A percentile compares a stretch with the other conserved stretches of the same genome.
Evolutionary conservation across 805 yeast genomes (phyloP).

Genomic region (Kregervanrija pseudodelftensis): DNA sequence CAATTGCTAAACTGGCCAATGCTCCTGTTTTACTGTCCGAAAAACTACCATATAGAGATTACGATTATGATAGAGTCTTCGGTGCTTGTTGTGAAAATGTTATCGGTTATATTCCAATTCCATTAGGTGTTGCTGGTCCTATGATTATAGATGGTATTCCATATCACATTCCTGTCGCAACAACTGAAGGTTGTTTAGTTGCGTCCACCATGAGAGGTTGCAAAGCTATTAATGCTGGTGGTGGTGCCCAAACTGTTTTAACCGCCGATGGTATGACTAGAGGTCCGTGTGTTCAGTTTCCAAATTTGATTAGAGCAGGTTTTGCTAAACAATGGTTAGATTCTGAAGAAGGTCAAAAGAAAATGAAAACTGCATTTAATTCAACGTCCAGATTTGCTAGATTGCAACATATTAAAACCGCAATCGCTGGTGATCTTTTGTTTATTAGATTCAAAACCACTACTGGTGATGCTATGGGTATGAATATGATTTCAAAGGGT

Average conservation of each 20-base stretch:
- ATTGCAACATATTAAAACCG: conserved; percentile 82
- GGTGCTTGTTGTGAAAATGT: conserved; percentile 99
- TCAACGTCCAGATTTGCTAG: conserved; percentile 97
- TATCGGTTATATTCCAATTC: conserved; percentile 92
- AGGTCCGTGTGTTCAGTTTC: conserved; percentile 95
- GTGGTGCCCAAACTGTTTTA: conserved; percentile 88
- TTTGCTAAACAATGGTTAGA: conserved; percentile 94
- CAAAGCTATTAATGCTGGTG: conserved; percentile 95
- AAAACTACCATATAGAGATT: conserved; percentile 70
- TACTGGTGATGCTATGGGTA: conserved; percentile 99
- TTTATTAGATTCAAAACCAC: conserved; percentile 95
- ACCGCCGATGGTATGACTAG: conserved; percentile 98
- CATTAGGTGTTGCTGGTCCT: conserved; percentile 98
- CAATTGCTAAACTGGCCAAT: conserved; percentile 77
- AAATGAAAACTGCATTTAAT: conserved; percentile 82
- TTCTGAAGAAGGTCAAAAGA: conserved; percentile 84
- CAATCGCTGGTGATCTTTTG: conserved; percentile 86
- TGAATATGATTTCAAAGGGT: conserved; percentile 99
- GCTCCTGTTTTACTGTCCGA: conserved; percentile 71
- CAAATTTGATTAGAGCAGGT: conserved; percentile 79
- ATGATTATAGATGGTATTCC: conserved; percentile 82
- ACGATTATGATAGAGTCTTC: conserved; percentile 91
- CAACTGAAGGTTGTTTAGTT: conserved; percentile 97
- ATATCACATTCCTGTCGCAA: conserved; percentile 95
- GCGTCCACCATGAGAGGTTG: conserved; percentile 99